Evolutionary conservation across 2,329 filamentous ascomycete species (phyloP).

Genomic region (Trichophyton schoenleinii): DNA sequence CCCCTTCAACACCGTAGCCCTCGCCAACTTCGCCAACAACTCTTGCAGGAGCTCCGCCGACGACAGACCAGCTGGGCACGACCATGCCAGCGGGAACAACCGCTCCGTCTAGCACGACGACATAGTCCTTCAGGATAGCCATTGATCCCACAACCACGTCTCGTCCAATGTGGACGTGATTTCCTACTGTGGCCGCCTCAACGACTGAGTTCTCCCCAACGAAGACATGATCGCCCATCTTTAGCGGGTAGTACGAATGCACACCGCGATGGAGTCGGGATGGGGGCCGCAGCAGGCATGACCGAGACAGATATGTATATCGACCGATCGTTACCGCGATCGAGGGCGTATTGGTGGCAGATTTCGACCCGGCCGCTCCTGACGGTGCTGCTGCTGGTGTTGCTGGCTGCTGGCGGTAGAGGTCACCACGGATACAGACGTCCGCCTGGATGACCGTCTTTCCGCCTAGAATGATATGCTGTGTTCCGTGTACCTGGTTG

Average conservation of each 20-base stretch:
- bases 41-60: conserved; percentile 68
- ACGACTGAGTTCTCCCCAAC: conserved; percentile 64
- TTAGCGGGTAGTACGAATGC: conserved; percentile 60
- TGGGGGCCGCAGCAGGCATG: conserved; percentile 68
- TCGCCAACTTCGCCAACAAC: conserved; percentile 63
- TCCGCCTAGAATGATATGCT: conserved; percentile 94
- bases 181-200: conserved; percentile 71
- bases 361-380: conserved; percentile 16
- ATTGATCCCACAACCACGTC: conserved; percentile 71
- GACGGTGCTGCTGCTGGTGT: conserved; percentile 26
- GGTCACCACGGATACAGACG: conserved; percentile 84
- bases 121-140: conserved; percentile 86
- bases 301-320: conserved; percentile 76
- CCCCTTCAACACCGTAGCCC: conserved; percentile 35
- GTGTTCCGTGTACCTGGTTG: conserved; percentile 81
- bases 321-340: conserved; percentile 71
- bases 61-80: conserved; percentile 79
- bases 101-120: conserved; percentile 70
- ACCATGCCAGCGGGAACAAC: conserved; percentile 82
- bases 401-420: conserved; percentile 46
- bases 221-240: conserved; percentile 90
- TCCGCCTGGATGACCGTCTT: conserved; percentile 94
- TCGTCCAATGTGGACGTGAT: conserved; percentile 72
- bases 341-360: conserved; percentile 20
- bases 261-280: conserved; percentile 65